Base-by-base conservation (phyloP, 163 green algal species). In the Trebouxia gelatinosa region DNA sequence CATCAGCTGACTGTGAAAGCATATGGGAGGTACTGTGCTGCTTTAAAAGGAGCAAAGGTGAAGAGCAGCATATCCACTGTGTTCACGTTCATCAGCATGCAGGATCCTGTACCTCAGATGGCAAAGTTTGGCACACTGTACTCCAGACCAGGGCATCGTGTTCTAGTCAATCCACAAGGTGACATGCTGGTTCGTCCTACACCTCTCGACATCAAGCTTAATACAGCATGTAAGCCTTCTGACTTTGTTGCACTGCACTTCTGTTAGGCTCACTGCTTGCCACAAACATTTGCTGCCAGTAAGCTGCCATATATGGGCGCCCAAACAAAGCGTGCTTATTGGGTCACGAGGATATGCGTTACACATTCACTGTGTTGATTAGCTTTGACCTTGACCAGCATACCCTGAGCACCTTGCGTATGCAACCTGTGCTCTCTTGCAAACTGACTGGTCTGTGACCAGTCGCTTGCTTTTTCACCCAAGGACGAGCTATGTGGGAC, bases 121-220 rank as follows among this genome's bases (percentile, higher is more conserved):
- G 67, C n/a, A 26, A 75, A 75, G 26, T 75, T 75, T 75, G 21
- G 67, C n/a, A 54, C 17, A 19, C 11, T 66, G 67, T 89, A 85
- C 77, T n/a, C 39, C 6, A 39, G 67, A 6, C 75, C 78, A 9
- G 62, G 67, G 3, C 78, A 81, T 3, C 54, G 80, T 6, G 83
- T 88, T 31, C 64, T 85, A 13, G 74, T 89, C 28, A 76, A 88
- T 54, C 21, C 19, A 3, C 31, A 64, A 26, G 85, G 85, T 3
- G 78, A 88, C 68, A 32, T 90, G 19, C 79, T 88, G 2, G 79
- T 88, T 9, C 76, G 79, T 2, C 83, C 85, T 9, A 78, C 72
- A 1, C 78, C 62, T 37, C 46, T 86, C 19, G 85, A 89, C 40
- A 71, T 34, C 2, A 64, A 26, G 19, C 31, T 77, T 3, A 21